phyloP scores from a whole-genome alignment of 2,329 filamentous ascomycete genomes.

The Trichoderma sp. region DNA sequence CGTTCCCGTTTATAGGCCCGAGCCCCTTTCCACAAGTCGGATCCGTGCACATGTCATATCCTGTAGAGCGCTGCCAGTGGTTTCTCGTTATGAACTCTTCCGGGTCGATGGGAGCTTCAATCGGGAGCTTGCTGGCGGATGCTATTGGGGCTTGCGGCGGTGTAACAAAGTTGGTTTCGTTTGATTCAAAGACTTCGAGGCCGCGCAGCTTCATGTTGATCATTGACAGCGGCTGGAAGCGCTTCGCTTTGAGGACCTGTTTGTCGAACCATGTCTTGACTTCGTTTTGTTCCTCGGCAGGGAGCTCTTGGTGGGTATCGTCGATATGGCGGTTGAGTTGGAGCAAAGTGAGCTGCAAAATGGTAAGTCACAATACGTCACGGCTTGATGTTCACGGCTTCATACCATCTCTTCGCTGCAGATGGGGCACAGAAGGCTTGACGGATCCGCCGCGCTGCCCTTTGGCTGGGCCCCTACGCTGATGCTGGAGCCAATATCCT shows the following conservation, averaged over 20 bases:
- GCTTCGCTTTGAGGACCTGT: conserved; percentile 90
- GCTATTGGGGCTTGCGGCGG: conserved; percentile 37
- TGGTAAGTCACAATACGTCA: conserved; percentile 2
- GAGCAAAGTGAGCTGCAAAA: conserved; percentile 75
- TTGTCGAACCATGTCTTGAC: conserved; percentile 97
- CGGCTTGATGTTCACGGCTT: conserved; percentile 9
- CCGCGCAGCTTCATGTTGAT: conserved; percentile 94
- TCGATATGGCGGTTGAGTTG: conserved; percentile 88
- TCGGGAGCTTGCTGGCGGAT: conserved; percentile 46
- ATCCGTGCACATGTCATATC: conserved; percentile 82
- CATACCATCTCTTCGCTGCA: conserved; percentile 96
- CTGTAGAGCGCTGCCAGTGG: conserved; percentile 83
- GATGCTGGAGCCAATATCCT: conserved; percentile 82
- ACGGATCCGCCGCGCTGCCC: conserved; percentile 53
- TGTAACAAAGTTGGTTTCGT: conserved; percentile 61
- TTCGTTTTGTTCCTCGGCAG: conserved; percentile 87
- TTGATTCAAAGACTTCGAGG: conserved; percentile 91
- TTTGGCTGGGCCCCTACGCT: conserved; percentile 63
- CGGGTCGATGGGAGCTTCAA: conserved; percentile 65
- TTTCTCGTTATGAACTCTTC: conserved; percentile 85
- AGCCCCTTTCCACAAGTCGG: conserved; percentile 81
- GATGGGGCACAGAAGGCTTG: conserved; percentile 88
- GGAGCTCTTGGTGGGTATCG: conserved; percentile 86
- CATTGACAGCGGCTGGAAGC: conserved; percentile 86
- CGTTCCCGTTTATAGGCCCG: conserved; percentile 76